These are phyloP conservation scores for Graphilbum ipis-grandicollis DNA, from an alignment of 2,329 filamentous ascomycete genomes.

Conservation along the genomic window DNA sequence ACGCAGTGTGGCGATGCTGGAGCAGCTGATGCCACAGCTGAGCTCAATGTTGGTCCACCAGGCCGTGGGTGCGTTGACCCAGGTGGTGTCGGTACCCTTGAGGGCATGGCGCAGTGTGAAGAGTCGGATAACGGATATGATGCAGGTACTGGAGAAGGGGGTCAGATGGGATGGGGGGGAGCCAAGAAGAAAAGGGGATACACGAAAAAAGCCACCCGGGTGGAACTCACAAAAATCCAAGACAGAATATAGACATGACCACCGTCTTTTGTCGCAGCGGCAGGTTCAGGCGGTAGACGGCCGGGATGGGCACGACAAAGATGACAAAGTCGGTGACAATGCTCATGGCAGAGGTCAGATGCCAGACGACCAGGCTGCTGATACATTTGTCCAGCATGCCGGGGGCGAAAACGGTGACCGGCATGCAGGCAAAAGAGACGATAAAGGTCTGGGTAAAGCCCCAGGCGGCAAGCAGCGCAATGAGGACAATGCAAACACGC, in stretches of 20 bases:
- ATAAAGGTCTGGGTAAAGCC: constrained; percentile 13
- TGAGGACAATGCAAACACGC: constrained; percentile 10
- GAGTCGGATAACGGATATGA: constrained; percentile 45
- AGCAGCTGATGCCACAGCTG: constrained; percentile 76
- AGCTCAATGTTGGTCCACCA: constrained; percentile 87
- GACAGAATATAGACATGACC: constrained; percentile 66
- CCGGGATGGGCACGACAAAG: constrained; percentile 72
- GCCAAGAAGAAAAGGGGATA: constrained; percentile 2
- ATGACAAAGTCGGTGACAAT: constrained; percentile 82
- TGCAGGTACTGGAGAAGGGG: constrained; percentile 51
- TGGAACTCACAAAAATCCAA: constrained; percentile 61
- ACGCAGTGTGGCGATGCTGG: constrained; percentile 77
- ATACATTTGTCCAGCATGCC: constrained; percentile 11
- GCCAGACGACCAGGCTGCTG: constrained; percentile 13
- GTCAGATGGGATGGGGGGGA: too few species aligned
- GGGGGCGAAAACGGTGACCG: constrained; percentile 11
- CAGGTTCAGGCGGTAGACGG: constrained; percentile 68
- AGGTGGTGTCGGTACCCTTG: constrained; percentile 11
- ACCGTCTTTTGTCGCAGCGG: constrained; percentile 77
- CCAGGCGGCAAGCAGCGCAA: constrained; percentile 14
- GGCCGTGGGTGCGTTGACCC: constrained; percentile 15
- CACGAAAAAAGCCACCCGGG: constrained; percentile 36
- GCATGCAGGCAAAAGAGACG: constrained; percentile 14
- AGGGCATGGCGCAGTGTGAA: constrained; percentile 44
- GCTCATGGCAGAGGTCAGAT: constrained; percentile 39